A percentile compares a stretch with the other conserved stretches of the same genome.
phyloP scores from a whole-genome alignment of 345 rosid species.

The Lenwebbia sp. region DNA sequence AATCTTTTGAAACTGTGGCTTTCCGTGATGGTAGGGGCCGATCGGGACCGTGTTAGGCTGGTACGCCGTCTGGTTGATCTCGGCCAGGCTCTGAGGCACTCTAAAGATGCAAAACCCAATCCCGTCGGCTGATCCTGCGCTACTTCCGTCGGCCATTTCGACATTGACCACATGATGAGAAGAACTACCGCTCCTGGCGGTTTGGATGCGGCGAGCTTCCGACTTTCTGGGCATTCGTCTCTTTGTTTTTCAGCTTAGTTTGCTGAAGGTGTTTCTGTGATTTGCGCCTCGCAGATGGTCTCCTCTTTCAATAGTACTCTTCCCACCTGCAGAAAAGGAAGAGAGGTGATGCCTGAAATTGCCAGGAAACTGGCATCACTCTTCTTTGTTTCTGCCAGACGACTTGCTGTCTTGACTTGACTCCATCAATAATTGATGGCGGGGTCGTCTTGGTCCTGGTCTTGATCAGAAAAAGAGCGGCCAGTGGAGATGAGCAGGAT shows the following conservation, averaged over 20 bases:
- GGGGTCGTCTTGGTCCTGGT: background rate
- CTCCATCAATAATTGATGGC: background rate
- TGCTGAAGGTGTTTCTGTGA: background rate
- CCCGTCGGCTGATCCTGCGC: slow-evolving; percentile 13
- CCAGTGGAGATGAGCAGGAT: background rate
- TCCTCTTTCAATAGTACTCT: too few relatives aligned
- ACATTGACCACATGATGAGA: background rate
- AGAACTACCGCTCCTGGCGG: background rate
- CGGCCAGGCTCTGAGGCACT: slow-evolving; percentile 31
- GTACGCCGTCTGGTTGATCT: slow-evolving; percentile 43
- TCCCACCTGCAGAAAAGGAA: background rate
- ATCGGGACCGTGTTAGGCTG: slow-evolving; percentile 57
- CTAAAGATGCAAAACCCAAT: slow-evolving; percentile 28
- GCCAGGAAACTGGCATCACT: background rate
- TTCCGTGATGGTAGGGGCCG: slow-evolving; percentile 57
- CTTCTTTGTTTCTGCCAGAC: background rate
- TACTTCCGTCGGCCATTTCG: slow-evolving; percentile 20
- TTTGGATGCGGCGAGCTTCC: background rate
- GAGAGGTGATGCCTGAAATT: background rate
- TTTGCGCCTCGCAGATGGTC: background rate
- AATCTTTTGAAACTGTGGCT: slow-evolving; percentile 35
- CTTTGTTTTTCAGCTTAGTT: background rate
- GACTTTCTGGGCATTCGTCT: background rate
- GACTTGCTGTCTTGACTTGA: background rate
- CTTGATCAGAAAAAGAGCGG: background rate